Base-by-base conservation (phyloP, 2,329 filamentous ascomycete species). In the Aspergillus sclerotialis region DNA sequence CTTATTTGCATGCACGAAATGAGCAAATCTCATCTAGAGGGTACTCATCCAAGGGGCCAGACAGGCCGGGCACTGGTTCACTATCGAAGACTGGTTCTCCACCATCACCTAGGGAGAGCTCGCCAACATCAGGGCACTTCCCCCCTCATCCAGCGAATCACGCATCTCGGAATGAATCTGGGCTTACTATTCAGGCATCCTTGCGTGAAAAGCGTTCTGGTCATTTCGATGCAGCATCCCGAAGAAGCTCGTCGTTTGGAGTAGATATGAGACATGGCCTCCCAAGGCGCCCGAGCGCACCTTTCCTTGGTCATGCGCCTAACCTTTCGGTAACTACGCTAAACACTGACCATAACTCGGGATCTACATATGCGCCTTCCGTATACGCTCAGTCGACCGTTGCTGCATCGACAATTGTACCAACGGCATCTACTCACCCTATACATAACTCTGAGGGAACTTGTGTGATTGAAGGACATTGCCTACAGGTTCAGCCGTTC, bases 181-280 rank as follows among this genome's bases (percentile, higher is more conserved):
- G 87, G 2, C 93, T 92, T 60, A 84, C 86, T 23, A 69, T 94
- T 36, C 82, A 89, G 43, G 79, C 84, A 12, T 94, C 86, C 4
- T 69, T 98, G 37, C 80, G 88, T 19, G 92, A 96, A 64, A 98
- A 96, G 68, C 78, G 90, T 33, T 96, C 92, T 3, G 89, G 85
- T 2, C 87, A 95, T 57, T 94, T 96, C 48, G 84, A 92, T 51
- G 78, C 82, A 37, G 63, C 70, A 45, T 83, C 83, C n/a, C 78
- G 89, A 39, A 78, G 90, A 45, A 95, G 89, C 65, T 94, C 89
- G n/a, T 94, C 89, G 1, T 93, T 94, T 61, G 85, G 82, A 18
- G 71, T 89, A 54, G 85, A 86, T 47, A 80, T 79, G 56, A 74
- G 80, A 46, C 73, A 72, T 9, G 48, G 49, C 9, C 47, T 63